These are phyloP conservation scores for Citrus sp. DNA, from an alignment of 345 rosid genomes.

Conservation along the genomic window DNA sequence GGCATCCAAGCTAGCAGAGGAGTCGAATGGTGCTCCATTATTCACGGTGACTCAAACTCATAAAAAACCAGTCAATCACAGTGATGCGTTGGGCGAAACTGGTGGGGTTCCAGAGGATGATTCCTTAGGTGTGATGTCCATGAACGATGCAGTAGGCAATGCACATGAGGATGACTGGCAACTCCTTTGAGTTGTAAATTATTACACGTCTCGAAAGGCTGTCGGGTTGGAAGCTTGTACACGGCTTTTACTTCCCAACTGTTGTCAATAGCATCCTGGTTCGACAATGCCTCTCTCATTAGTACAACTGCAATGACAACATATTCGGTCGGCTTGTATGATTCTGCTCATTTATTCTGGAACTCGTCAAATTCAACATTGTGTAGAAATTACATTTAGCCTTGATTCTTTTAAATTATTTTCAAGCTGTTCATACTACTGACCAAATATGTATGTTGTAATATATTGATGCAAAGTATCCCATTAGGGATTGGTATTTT, in stretches of 20 bases:
- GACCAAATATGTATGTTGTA: conserved; percentile 7
- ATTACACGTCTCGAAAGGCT: not conserved
- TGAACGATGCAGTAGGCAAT: conserved; percentile 22
- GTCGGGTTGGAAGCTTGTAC: not conserved
- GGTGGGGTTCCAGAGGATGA: conserved; percentile 24
- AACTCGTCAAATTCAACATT: conserved; percentile 3
- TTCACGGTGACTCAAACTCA: conserved; percentile 48
- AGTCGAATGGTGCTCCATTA: conserved; percentile 85
- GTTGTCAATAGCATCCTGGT: not conserved
- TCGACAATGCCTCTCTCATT: not conserved
- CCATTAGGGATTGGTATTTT: not conserved
- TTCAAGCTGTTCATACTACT: conserved; percentile 1
- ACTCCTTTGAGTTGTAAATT: conserved; percentile 35
- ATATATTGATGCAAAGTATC: not conserved
- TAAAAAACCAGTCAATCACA: conserved; percentile 22
- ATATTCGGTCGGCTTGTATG: not conserved
- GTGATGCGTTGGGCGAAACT: conserved; percentile 11
- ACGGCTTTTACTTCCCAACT: not conserved
- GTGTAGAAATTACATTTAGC: conserved; percentile 5
- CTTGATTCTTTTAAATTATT: conserved; percentile 9
- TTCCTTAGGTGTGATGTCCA: conserved; percentile 15
- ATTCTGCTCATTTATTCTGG: not conserved
- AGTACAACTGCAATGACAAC: not conserved
- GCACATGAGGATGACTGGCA: conserved; percentile 67
- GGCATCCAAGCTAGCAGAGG: conserved; percentile 71